Evolutionary conservation across 1,284 basidiomycete genomes (phyloP).

Genomic region (Cutaneotrichosporon dermatis): DNA sequence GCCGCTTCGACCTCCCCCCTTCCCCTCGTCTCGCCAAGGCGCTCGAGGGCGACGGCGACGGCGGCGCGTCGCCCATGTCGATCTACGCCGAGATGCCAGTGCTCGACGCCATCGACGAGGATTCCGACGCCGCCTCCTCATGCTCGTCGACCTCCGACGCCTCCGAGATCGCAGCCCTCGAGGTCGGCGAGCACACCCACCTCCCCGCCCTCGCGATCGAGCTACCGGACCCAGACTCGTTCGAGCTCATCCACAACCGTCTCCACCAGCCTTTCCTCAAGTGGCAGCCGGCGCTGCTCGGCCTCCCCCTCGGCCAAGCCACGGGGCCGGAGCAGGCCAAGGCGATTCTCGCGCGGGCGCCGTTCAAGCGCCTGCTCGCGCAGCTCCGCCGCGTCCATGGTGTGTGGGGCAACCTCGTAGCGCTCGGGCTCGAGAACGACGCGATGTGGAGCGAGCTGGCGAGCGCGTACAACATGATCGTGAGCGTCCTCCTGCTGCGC

Average conservation of each 20-base stretch:
- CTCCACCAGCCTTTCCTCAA: constrained; percentile 24
- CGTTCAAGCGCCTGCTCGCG: constrained; percentile 55
- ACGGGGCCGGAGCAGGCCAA: constrained; percentile 18
- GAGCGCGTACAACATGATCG: constrained; percentile 57
- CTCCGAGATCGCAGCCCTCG: constrained; percentile 72
- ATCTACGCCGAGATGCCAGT: not conserved
- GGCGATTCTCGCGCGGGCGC: constrained; percentile 52
- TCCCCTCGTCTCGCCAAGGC: not conserved
- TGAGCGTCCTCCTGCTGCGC: constrained; percentile 4
- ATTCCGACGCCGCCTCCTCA: constrained; percentile 45
- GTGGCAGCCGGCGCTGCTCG: constrained; percentile 50
- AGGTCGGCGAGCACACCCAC: constrained; percentile 51
- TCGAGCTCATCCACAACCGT: constrained; percentile 51
- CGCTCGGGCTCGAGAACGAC: constrained; percentile 62
- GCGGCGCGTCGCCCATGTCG: not conserved
- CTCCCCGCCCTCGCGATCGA: constrained; percentile 55
- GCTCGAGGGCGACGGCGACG: not conserved
- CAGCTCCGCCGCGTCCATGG: constrained; percentile 54
- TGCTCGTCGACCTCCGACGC: constrained; percentile 80
- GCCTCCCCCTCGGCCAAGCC: constrained; percentile 50
- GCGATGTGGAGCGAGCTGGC: constrained; percentile 66
- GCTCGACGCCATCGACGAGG: constrained; percentile 1
- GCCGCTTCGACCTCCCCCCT: not conserved
- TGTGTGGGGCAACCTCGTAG: constrained; percentile 66
- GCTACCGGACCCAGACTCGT: constrained; percentile 55